phyloP scores from a whole-genome alignment of 2,329 filamentous ascomycete species.

The Orbilia oligospora region DNA sequence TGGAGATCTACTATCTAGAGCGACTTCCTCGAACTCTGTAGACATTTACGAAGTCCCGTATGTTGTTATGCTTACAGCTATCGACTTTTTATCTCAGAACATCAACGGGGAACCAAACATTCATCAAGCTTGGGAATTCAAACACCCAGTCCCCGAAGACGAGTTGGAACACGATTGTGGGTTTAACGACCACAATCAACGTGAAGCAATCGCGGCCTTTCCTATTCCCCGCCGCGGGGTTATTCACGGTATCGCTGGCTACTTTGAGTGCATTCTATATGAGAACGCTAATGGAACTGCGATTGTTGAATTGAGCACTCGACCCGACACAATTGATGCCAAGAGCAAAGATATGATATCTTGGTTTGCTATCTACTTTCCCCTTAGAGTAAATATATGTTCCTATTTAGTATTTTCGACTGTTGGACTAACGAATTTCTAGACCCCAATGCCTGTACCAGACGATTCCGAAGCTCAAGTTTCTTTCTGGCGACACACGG shows the following conservation, averaged over 20 bases:
- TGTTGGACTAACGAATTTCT: conserved; percentile 29
- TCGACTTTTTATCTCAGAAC: conserved; percentile 82
- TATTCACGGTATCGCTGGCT: conserved; percentile 91
- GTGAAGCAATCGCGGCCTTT: conserved; percentile 84
- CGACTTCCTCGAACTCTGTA: conserved; percentile 65
- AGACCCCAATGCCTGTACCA: conserved; percentile 89
- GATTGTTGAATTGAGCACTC: conserved; percentile 89
- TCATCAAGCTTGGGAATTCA: conserved; percentile 84
- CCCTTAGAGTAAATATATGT: conserved; percentile 79
- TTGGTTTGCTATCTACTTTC: conserved; percentile 99
- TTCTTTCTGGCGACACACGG: conserved; percentile 95
- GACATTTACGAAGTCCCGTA: conserved; percentile 91
- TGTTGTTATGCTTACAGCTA: conserved; percentile 90
- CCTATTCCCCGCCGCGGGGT: conserved; percentile 83
- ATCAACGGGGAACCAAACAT: conserved; percentile 75
- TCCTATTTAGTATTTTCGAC: neutral
- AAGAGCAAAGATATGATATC: conserved; percentile 99
- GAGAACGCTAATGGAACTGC: conserved; percentile 67
- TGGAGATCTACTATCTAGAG: conserved; percentile 80
- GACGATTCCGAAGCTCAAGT: conserved; percentile 87
- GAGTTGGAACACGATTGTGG: conserved; percentile 78
- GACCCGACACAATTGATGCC: conserved; percentile 88
- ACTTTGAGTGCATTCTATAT: conserved; percentile 97
- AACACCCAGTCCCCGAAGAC: conserved; percentile 77
- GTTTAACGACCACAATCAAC: conserved; percentile 90